Evolutionary conservation across 2,329 filamentous ascomycete genomes (phyloP), one percentile per base, ranked within the genome.

Genomic region (Colletotrichum euphorbiae): DNA sequence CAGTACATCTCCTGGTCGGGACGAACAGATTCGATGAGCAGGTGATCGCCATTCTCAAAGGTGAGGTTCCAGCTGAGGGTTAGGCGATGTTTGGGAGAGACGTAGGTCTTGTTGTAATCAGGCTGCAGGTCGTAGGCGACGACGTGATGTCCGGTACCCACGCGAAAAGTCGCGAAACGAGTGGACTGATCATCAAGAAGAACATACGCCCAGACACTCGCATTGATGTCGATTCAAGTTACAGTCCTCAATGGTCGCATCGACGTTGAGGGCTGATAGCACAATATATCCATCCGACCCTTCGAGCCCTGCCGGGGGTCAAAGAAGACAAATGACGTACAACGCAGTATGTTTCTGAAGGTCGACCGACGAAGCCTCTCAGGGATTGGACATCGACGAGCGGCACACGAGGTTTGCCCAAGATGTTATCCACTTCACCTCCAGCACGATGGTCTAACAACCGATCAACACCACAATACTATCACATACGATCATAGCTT

Each of bases 401-500:
- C 28, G 7, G 28, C 28, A 28, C 7, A 7, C 28, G 2, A 28
- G 28, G 28, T 28, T 28, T 28, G 2, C 28, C 28, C 7, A 28
- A 28, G 28, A 19, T 48, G 15, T 48, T 15, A 24, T 24, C 6
- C 21, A 48, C 21, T 7, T 15, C 19, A 51, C n/a, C 8, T 51
- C n/a, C 6, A 4, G 21, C 15, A 2, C 2, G 2, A 33, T 9
- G 24, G 13, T n/a, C n/a, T 15, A 51, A 1, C 2, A 12, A 28
- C 2, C 36, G 21, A 40, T 6, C 28, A 38, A 28, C n/a, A 57
- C 50, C 36, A 12, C 3, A 4, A 1, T 1, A 4, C 12, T 11
- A 33, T 0, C 63, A 70, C 69, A 70, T 70, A 70, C 69, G 69
- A 70, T 57, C 69, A 70, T 66, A 70, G 42, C 60, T 50, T 62